Percentiles rank a stretch among this genome's conserved stretches.
Evolutionary conservation across 2,329 filamentous ascomycete species (phyloP).

Genomic region (Mycosphaerella arachidis): DNA sequence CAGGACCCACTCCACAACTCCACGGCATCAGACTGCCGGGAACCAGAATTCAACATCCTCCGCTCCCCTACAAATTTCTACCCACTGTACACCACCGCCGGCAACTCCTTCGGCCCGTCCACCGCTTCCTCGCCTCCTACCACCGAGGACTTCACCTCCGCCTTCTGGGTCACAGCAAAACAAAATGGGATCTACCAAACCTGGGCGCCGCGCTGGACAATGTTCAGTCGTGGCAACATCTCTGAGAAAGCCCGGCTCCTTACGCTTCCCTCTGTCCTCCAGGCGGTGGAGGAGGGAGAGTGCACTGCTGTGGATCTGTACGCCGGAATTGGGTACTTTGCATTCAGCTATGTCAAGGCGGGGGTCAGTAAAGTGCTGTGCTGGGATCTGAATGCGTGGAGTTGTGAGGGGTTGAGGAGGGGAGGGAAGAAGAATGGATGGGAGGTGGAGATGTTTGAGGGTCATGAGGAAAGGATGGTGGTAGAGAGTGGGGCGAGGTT

Average conservation of each 20-base stretch:
- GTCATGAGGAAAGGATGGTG: constrained; percentile 1
- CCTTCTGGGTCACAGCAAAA: constrained; percentile 73
- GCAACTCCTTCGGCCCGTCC: constrained; percentile 58
- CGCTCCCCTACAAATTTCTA: constrained; percentile 67
- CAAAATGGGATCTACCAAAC: constrained; percentile 74
- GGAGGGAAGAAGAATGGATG: constrained; percentile 42
- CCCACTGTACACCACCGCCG: constrained; percentile 60
- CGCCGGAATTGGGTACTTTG: constrained; percentile 90
- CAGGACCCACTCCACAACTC: not conserved
- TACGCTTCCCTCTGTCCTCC: constrained; percentile 34
- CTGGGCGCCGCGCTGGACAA: constrained; percentile 86
- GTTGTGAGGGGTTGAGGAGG: constrained; percentile 41
- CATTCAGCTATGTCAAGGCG: constrained; percentile 72
- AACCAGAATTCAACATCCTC: constrained; percentile 61
- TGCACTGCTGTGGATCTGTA: constrained; percentile 67
- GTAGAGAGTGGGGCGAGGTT: constrained; percentile 24
- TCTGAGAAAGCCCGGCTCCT: constrained; percentile 80
- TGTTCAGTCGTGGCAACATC: constrained; percentile 90
- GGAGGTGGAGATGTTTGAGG: constrained; percentile 17
- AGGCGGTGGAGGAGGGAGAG: constrained; percentile 32
- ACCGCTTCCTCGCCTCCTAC: constrained; percentile 26
- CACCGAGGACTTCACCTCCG: constrained; percentile 54
- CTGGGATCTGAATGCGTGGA: constrained; percentile 75
- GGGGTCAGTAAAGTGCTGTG: constrained; percentile 68
- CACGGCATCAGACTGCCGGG: not conserved